Percentiles rank a stretch among this genome's conserved stretches.
phyloP scores from a whole-genome alignment of 306 rosid genomes.

The Albizia julibrissin region DNA sequence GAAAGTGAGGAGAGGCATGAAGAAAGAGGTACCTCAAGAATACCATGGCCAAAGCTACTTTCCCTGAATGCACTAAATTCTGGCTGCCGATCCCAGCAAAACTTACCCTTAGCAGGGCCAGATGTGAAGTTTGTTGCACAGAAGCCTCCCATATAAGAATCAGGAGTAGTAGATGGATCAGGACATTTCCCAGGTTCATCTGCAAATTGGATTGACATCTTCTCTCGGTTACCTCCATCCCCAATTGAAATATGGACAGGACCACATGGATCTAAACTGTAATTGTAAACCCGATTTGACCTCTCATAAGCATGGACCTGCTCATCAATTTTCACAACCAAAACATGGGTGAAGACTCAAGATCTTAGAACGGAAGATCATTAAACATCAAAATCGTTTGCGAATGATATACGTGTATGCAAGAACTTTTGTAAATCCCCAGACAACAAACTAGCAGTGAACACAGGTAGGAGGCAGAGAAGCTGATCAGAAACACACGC shows the following conservation, averaged over 20 bases:
- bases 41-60: conserved; percentile 82
- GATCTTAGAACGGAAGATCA: conserved; percentile 11
- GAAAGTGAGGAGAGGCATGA: not conserved
- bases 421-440: not conserved
- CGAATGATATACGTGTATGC: conserved; percentile 11
- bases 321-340: conserved; percentile 30
- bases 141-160: conserved; percentile 53
- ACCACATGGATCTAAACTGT: conserved; percentile 77
- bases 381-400: not conserved
- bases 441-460: conserved; percentile 20
- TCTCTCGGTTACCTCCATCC: conserved; percentile 89
- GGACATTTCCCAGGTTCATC: conserved; percentile 75
- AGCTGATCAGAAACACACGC: not conserved
- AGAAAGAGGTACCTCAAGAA: conserved; percentile 59
- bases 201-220: conserved; percentile 60
- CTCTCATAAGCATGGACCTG: conserved; percentile 96
- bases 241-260: conserved; percentile 77
- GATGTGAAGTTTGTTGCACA: conserved; percentile 66
- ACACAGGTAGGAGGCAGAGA: conserved; percentile 17
- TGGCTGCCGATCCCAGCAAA: conserved; percentile 81
- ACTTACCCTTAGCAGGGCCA: conserved; percentile 63
- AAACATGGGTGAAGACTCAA: not conserved
- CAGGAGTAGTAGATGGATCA: conserved; percentile 54
- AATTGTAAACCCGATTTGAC: conserved; percentile 75
- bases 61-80: conserved; percentile 76